phyloP scores from a whole-genome alignment of 345 rosid genomes.

The Murraya koenigii region DNA sequence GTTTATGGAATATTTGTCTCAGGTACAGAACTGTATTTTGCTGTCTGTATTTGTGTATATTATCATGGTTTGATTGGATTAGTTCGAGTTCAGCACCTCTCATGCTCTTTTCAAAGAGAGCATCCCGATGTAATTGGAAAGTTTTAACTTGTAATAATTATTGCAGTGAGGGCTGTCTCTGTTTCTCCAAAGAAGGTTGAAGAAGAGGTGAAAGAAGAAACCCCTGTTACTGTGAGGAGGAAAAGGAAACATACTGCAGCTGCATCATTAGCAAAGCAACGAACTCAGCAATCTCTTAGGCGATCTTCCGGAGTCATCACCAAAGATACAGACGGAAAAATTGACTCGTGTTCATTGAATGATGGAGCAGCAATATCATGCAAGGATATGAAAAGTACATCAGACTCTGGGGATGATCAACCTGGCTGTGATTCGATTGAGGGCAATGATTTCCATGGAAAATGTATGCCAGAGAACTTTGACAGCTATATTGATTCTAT shows the following conservation, averaged over 20 bases:
- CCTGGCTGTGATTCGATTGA: conserved; percentile 27
- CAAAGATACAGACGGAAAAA: conserved; percentile 16
- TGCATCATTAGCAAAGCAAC: conserved; percentile 26
- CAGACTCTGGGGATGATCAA: conserved; percentile 18
- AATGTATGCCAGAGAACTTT: conserved; percentile 52
- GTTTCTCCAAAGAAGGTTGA: conserved; percentile 17
- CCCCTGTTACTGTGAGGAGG: conserved; percentile 20
- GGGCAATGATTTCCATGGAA: conserved; percentile 22
- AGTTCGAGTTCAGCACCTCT: too few species aligned
- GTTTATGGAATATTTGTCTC: not conserved
- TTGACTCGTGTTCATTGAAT: conserved; percentile 15
- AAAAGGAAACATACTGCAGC: conserved; percentile 36
- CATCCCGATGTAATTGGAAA: not conserved
- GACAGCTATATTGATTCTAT: conserved; percentile 60
- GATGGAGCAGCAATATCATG: conserved; percentile 17
- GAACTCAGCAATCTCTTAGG: conserved; percentile 29
- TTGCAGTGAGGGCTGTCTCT: conserved; percentile 33
- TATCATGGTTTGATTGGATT: not conserved
- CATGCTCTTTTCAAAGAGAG: too few species aligned
- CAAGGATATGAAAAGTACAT: conserved; percentile 7
- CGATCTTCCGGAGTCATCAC: not conserved
- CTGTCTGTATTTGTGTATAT: not conserved
- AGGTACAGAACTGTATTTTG: not conserved
- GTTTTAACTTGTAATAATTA: not conserved
- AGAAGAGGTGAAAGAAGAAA: conserved; percentile 21